A percentile compares a stretch with the other conserved stretches of the same genome.
Evolutionary conservation across 2,329 filamentous ascomycete species (phyloP).

Genomic region (Aspergillus oerlinghausenensis): DNA sequence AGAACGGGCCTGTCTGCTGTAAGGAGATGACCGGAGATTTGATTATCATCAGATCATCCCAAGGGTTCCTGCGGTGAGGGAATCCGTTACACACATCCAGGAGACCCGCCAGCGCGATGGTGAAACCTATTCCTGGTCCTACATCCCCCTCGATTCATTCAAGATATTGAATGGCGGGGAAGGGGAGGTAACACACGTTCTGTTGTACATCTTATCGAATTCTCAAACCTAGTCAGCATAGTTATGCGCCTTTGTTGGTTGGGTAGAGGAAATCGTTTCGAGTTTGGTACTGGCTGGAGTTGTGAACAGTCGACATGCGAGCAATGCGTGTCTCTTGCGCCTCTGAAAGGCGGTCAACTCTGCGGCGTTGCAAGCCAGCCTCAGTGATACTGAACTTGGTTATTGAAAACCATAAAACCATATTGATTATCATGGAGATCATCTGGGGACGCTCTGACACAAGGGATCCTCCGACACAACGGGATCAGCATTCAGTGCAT

Average conservation of each 20-base stretch:
- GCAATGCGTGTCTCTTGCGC: not conserved
- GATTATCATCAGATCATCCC: slow-evolving; percentile 14
- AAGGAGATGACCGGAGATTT: slow-evolving; percentile 22
- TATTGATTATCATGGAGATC: not conserved
- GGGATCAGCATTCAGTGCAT: not conserved
- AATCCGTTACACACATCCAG: slow-evolving; percentile 2
- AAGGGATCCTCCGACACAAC: not conserved
- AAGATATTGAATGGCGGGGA: slow-evolving; percentile 10
- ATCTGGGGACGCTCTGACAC: not conserved
- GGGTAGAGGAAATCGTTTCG: not conserved
- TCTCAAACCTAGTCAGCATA: not conserved
- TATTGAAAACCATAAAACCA: not conserved
- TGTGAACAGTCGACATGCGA: not conserved
- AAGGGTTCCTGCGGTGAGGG: slow-evolving; percentile 9
- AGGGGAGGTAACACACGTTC: not conserved
- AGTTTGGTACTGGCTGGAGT: not conserved
- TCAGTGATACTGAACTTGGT: not conserved
- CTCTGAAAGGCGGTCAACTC: not conserved
- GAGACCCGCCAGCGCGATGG: slow-evolving; percentile 6
- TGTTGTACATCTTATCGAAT: not conserved
- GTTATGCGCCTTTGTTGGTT: not conserved
- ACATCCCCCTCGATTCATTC: slow-evolving; percentile 1
- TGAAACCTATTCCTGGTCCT: not conserved
- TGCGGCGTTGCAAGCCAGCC: not conserved
- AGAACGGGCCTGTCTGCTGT: slow-evolving; percentile 23